A percentile compares a stretch with the other conserved stretches of the same genome.
Evolutionary conservation across 352 stramenopile genomes (phyloP).

Genomic region (Phytopythium helicoides): DNA sequence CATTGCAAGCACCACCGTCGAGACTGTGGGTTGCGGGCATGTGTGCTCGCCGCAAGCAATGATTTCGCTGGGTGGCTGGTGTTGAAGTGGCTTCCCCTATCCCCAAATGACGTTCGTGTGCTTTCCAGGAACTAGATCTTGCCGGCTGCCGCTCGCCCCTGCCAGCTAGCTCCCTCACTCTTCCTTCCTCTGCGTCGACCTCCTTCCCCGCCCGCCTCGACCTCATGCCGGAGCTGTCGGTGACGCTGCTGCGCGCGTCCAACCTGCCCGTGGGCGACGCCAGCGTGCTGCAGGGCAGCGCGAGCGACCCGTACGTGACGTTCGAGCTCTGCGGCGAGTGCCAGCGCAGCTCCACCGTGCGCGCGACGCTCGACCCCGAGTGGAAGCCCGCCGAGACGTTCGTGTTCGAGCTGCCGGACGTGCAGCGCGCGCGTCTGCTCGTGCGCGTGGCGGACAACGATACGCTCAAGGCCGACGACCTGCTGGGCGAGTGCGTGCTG

Average conservation of each 20-base stretch:
- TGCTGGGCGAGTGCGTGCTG: conserved; percentile 49
- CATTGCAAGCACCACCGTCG: no score
- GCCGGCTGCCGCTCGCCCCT: no score
- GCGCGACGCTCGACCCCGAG: conserved; percentile 50
- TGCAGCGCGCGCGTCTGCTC: conserved; percentile 37
- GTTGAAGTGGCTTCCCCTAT: conserved; percentile 4
- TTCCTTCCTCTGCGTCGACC: no score
- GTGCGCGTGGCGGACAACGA: conserved; percentile 71
- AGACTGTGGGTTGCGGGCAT: no score
- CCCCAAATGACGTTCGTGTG: not conserved
- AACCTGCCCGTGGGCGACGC: conserved; percentile 70
- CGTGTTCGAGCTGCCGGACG: conserved; percentile 59
- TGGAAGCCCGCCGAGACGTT: conserved; percentile 76
- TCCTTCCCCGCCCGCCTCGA: no score
- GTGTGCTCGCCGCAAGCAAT: no score
- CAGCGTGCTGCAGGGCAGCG: conserved; percentile 39
- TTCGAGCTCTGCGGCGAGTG: conserved; percentile 51
- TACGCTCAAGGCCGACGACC: conserved; percentile 59
- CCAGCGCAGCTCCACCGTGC: conserved; percentile 49
- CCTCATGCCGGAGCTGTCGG: conserved; percentile 66
- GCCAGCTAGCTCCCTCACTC: no score
- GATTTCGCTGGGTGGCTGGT: not conserved
- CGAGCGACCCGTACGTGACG: conserved; percentile 73
- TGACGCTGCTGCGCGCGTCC: conserved; percentile 63
- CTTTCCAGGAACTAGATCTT: no score